These are phyloP conservation scores for Skeletonema costatum DNA, from an alignment of 108 stramenopile genomes.

Conservation along the genomic window DNA sequence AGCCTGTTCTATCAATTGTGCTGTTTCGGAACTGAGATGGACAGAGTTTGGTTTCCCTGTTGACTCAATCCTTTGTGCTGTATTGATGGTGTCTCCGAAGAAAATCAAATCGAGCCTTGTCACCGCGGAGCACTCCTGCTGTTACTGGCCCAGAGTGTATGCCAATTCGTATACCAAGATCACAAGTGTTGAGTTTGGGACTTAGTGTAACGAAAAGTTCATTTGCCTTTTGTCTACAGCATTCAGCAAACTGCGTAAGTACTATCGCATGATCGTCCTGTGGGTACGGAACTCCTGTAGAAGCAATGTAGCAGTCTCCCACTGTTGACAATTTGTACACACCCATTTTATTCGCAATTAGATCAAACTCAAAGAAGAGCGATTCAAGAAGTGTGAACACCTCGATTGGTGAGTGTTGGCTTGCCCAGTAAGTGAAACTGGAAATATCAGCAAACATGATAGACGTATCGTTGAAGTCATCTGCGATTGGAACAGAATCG, in stretches of 20 bases:
- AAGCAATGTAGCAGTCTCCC: conserved; percentile 73
- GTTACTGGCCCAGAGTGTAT: conserved; percentile 66
- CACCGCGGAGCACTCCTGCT: conserved; percentile 64
- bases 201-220: conserved; percentile 25
- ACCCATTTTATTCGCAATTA: conserved; percentile 36
- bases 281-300: conserved; percentile 60
- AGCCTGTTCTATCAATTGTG: conserved; percentile 40
- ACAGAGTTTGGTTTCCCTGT: conserved; percentile 51
- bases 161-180: conserved; percentile 55
- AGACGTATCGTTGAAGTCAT: conserved; percentile 11
- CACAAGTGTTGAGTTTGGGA: conserved; percentile 31
- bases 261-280: conserved; percentile 59
- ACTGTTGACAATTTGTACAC: conserved; percentile 64
- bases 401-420: conserved; percentile 11
- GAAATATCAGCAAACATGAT: conserved; percentile 44
- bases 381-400: conserved; percentile 66
- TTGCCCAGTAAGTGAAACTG: conserved; percentile 14
- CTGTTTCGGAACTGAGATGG: conserved; percentile 59
- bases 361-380: conserved; percentile 63
- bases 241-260: conserved; percentile 53
- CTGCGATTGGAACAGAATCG: conserved; percentile 21
- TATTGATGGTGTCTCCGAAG: conserved; percentile 80
- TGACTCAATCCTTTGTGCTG: conserved; percentile 57
- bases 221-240: conserved; percentile 53
- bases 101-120: conserved; percentile 66